phyloP scores from a whole-genome alignment of 75 land plant species.

The Cupressus sempervirens region DNA sequence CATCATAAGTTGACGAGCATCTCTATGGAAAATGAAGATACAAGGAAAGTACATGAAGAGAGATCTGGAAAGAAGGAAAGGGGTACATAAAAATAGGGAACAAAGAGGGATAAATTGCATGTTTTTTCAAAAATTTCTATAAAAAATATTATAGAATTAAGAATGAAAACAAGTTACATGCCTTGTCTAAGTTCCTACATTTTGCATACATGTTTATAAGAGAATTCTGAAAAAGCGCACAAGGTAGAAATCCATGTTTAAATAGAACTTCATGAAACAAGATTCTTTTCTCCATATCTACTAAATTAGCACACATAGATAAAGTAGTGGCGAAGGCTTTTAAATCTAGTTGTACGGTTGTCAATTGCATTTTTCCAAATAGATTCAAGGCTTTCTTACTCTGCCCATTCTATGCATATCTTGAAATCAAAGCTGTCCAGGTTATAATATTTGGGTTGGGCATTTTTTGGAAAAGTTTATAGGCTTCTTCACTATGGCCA shows the following conservation, averaged over 20 bases:
- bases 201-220: slow-evolving; percentile 28
- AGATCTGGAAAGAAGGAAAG: too few species aligned
- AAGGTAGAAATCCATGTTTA: slow-evolving; percentile 10
- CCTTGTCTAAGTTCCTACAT: slow-evolving; percentile 18
- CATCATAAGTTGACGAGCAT: too few species aligned
- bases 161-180: slow-evolving; percentile 14
- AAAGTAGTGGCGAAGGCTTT: slow-evolving; percentile 14
- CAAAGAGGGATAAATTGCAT: too few species aligned
- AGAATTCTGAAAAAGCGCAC: slow-evolving; percentile 10
- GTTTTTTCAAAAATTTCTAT: too few species aligned
- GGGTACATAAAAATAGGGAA: too few species aligned
- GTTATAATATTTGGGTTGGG: slow-evolving; percentile 14
- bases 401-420: slow-evolving; percentile 18
- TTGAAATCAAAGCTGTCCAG: slow-evolving; percentile 32
- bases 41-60: too few species aligned
- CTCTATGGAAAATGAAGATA: too few species aligned
- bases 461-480: slow-evolving; percentile 15
- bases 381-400: slow-evolving; percentile 16
- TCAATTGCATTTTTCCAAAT: slow-evolving; percentile 17
- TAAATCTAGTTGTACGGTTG: slow-evolving; percentile 20
- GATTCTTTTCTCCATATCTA: slow-evolving; percentile 13
- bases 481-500: slow-evolving; percentile 9
- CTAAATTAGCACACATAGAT: slow-evolving; percentile 23
- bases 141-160: too few species aligned
- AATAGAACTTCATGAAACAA: slow-evolving; percentile 9